phyloP scores from a whole-genome alignment of 495 filamentous ascomycete species.

The Sordaria brevicollis region DNA sequence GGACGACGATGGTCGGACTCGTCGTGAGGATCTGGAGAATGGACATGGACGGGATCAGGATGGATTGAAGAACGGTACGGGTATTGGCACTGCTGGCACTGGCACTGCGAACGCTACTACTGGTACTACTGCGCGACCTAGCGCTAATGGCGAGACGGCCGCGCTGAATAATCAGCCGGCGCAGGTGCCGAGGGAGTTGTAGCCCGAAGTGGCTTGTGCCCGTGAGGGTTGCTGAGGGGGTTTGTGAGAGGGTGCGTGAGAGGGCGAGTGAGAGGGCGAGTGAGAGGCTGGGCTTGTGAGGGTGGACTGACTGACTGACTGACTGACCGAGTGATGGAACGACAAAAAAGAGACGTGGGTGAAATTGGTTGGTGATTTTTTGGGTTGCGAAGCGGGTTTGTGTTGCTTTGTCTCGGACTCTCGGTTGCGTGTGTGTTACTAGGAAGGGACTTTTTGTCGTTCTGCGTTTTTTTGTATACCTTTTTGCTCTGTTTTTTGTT shows the following conservation, averaged over 20 bases:
- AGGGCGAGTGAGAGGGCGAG: too few relatives aligned
- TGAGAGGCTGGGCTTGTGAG: too few relatives aligned
- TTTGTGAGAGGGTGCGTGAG: too few relatives aligned
- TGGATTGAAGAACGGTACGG: not conserved
- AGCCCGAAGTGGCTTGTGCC: too few relatives aligned
- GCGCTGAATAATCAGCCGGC: not conserved
- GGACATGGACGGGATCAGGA: not conserved
- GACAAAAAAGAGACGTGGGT: not conserved
- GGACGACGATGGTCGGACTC: conserved; percentile 13
- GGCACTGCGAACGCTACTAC: not conserved
- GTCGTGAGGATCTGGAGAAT: conserved; percentile 17
- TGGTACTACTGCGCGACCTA: too few relatives aligned
- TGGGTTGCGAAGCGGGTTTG: not conserved
- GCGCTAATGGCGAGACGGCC: not conserved
- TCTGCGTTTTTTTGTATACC: not conserved
- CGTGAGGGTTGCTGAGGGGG: too few relatives aligned
- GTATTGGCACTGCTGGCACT: too few relatives aligned
- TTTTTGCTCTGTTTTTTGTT: not conserved
- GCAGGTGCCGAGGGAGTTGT: not conserved
- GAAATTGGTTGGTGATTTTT: not conserved
- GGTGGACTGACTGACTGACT: too few relatives aligned
- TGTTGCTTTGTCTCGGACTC: too few relatives aligned
- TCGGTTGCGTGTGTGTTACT: not conserved
- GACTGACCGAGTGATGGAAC: too few relatives aligned
- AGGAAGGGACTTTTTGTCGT: not conserved